These are phyloP conservation scores for Colletotrichum musicola DNA, from an alignment of 2,329 filamentous ascomycete genomes.

Conservation along the genomic window DNA sequence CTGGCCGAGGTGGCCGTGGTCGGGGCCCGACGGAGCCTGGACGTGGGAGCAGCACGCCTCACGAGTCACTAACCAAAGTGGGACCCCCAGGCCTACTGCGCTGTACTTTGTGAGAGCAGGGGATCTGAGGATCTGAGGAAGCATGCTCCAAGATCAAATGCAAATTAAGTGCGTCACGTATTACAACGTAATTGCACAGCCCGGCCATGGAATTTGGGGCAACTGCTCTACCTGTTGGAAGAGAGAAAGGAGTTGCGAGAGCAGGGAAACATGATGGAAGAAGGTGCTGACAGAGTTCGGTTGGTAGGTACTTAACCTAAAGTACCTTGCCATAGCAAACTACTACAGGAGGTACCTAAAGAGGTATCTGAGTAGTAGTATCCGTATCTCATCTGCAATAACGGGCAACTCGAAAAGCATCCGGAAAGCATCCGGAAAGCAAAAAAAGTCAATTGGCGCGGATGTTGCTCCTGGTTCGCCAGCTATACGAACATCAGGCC, in stretches of 20 bases:
- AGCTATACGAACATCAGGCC: background rate
- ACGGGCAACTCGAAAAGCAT: background rate
- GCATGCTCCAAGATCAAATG: conserved; percentile 11
- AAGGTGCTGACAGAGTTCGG: too few relatives aligned
- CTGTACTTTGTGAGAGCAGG: background rate
- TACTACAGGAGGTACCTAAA: too few relatives aligned
- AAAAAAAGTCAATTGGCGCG: conserved; percentile 1
- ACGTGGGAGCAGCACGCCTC: background rate
- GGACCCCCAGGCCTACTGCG: background rate
- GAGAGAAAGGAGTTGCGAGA: too few relatives aligned
- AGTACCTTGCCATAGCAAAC: too few relatives aligned
- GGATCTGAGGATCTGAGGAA: background rate
- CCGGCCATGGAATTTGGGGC: too few relatives aligned
- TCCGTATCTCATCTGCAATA: background rate
- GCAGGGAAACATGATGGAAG: too few relatives aligned
- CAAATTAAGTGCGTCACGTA: conserved; percentile 2
- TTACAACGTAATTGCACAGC: too few relatives aligned
- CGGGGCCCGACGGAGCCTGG: conserved; percentile 4
- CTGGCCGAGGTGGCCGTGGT: conserved; percentile 1
- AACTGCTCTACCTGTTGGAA: too few relatives aligned
- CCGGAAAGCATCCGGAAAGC: background rate
- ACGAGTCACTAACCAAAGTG: conserved; percentile 13
- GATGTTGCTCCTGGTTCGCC: conserved; percentile 5
- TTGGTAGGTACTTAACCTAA: too few relatives aligned
- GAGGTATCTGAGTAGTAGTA: background rate